Conservation (phyloP, 2,329 filamentous ascomycete species). For the Epichloe brachyelytri region DNA sequence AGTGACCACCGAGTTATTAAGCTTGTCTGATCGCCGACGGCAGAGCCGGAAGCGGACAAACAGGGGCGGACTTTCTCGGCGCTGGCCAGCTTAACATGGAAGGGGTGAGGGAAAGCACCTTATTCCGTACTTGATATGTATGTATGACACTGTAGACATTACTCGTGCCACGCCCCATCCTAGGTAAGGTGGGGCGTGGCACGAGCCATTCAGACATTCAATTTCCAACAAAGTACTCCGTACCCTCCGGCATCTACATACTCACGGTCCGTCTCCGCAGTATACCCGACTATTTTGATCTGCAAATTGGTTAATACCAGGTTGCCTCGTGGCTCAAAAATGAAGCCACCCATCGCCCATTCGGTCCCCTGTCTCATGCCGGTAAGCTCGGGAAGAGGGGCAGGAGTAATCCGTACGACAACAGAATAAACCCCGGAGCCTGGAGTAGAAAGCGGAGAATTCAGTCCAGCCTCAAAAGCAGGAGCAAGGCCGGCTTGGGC, state of each 20-base stretch:
- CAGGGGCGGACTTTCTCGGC: not conserved
- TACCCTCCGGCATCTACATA: no score
- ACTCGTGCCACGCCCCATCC: no score
- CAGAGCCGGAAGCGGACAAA: not conserved
- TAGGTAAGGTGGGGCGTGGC: not conserved
- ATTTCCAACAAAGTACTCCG: no score
- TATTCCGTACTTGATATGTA: no score
- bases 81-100: not conserved
- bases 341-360: not conserved
- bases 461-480: not conserved
- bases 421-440: not conserved
- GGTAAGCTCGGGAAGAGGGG: slow-evolving; percentile 2
- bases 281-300: no score
- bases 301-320: no score
- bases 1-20: no score
- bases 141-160: not conserved
- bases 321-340: not conserved
- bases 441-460: not conserved
- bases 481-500: not conserved
- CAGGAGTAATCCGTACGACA: not conserved
- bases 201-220: not conserved
- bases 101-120: no score
- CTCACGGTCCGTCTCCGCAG: no score
- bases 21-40: not conserved
- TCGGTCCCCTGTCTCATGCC: not conserved